Base-by-base conservation (phyloP, 306 rosid genomes). In the Neltuma alba region DNA sequence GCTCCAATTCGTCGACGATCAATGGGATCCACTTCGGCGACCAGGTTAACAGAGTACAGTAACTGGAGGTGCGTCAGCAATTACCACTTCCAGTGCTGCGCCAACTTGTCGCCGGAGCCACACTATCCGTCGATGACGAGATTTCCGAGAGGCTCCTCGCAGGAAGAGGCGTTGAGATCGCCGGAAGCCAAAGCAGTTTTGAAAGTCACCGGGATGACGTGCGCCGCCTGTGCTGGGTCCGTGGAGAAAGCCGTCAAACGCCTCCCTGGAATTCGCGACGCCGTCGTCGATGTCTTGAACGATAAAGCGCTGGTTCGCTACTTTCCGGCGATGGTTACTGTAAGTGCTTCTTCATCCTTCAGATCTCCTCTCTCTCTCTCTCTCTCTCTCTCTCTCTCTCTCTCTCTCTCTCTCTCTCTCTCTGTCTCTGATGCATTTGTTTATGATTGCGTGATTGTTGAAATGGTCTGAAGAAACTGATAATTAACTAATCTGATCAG, bases 211-310 rank as follows among this genome's bases (percentile, higher is more conserved):
- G 97, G 97, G 54, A 91, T 94, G 94, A 94, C 89, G 0, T 91
- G 98, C 50, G 78, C 89, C n/a, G 97, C 97, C 0, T 92, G 97
- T 10, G 94, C 97, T 21, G 92, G 90, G 31, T 91, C 93, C 0
- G 86, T 92, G 0, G 97, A 94, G 79, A 94, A 91, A 75, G 81
- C 94, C 21, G 20, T 94, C 75, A 94, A 94, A 74, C 89, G 92
- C 21, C 92, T 94, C 18, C 92, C 91, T 0, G 97, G 98, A 1
- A 88, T 94, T 38, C 86, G 69, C 7, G 84, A 92, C 20, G 93
- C 96, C 1, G 74, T 83, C 4, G 90, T 91, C 13, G 98, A 94
- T 78, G 92, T 92, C 73, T 67, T 91, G 88, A 92, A 91, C 25
- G 80, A 88, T 52, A 88, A 75, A 41, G 97, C 92, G 2, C 94